Conservation (phyloP, 371 early-diverging fungal species). For the Mucor sp. region DNA sequence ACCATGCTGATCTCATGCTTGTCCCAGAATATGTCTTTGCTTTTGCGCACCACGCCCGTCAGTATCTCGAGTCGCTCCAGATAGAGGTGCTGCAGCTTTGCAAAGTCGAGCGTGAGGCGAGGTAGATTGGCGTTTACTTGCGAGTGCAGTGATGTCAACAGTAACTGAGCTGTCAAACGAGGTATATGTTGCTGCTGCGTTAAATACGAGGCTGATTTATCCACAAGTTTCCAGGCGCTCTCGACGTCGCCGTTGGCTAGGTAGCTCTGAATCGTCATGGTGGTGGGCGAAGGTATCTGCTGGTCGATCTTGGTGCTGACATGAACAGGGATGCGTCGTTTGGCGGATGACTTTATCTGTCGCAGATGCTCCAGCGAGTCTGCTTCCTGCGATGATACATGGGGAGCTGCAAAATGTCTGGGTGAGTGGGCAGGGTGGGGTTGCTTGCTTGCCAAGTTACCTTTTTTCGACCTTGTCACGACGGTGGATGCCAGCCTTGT, state of each 20-base stretch:
- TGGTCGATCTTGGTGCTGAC: slow-evolving; percentile 25
- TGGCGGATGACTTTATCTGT: slow-evolving; percentile 15
- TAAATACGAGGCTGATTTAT: background rate
- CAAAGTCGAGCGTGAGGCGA: slow-evolving; percentile 14
- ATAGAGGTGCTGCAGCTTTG: slow-evolving; percentile 20
- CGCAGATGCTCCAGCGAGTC: slow-evolving; percentile 14
- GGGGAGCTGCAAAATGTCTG: background rate
- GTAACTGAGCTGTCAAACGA: slow-evolving; percentile 16
- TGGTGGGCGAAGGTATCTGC: slow-evolving; percentile 24
- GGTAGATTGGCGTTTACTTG: slow-evolving; percentile 14
- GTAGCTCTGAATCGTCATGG: slow-evolving; percentile 26
- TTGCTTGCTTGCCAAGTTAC: background rate
- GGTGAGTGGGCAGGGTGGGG: background rate
- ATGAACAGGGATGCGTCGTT: slow-evolving; percentile 30
- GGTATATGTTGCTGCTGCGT: slow-evolving; percentile 16
- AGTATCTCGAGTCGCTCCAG: slow-evolving; percentile 25
- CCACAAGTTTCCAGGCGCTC: slow-evolving; percentile 35
- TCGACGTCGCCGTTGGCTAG: slow-evolving; percentile 17
- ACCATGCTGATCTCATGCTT: slow-evolving; percentile 24
- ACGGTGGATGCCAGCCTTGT: slow-evolving; percentile 14
- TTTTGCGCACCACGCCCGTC: slow-evolving; percentile 13
- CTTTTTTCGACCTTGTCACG: slow-evolving; percentile 13
- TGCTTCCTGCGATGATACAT: background rate
- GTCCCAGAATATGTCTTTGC: slow-evolving; percentile 15
- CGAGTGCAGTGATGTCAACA: slow-evolving; percentile 23